Conservation (phyloP, 2,329 filamentous ascomycete species). For the Oidium heveae region DNA sequence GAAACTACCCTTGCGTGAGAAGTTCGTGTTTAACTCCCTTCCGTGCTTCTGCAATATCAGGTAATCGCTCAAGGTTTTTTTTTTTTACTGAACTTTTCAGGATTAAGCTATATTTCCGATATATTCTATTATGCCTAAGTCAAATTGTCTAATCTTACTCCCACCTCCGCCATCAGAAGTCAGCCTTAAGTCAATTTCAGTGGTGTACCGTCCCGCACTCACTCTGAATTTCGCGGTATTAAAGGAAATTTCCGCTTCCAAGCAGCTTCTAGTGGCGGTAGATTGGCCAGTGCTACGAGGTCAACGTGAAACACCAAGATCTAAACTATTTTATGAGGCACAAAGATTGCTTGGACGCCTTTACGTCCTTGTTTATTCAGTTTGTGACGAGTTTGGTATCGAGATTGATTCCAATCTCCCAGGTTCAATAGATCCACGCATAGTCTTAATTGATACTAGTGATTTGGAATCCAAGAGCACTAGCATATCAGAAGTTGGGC, state of each 20-base stretch:
- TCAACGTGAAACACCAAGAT: slow-evolving; percentile 24
- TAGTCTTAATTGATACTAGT: slow-evolving; percentile 46
- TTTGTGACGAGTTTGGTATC: slow-evolving; percentile 34
- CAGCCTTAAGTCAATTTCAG: slow-evolving; percentile 24
- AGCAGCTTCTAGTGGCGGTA: slow-evolving; percentile 22
- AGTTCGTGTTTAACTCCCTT: too few species aligned
- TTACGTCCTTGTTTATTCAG: slow-evolving; percentile 51
- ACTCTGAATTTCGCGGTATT: slow-evolving; percentile 26
- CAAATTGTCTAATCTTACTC: slow-evolving; percentile 31
- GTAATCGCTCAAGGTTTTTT: too few species aligned
- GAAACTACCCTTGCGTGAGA: too few species aligned
- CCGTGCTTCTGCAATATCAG: too few species aligned
- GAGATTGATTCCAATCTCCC: slow-evolving; percentile 36
- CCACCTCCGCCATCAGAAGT: slow-evolving; percentile 34
- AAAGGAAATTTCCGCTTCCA: slow-evolving; percentile 15
- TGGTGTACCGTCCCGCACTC: slow-evolving; percentile 34
- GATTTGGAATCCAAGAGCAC: slow-evolving; percentile 14
- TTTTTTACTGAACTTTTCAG: too few species aligned
- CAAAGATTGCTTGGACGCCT: slow-evolving; percentile 52
- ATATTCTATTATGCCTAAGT: neutral
- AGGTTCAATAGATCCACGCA: slow-evolving; percentile 48
- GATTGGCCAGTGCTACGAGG: slow-evolving; percentile 30
- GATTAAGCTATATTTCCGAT: too few species aligned
- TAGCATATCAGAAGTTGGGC: slow-evolving; percentile 17
- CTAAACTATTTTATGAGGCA: slow-evolving; percentile 32